Percentiles rank a stretch among this genome's conserved stretches.
These are phyloP conservation scores for Alternaria sp. DNA, from an alignment of 2,329 filamentous ascomycete genomes.

Conservation along the genomic window DNA sequence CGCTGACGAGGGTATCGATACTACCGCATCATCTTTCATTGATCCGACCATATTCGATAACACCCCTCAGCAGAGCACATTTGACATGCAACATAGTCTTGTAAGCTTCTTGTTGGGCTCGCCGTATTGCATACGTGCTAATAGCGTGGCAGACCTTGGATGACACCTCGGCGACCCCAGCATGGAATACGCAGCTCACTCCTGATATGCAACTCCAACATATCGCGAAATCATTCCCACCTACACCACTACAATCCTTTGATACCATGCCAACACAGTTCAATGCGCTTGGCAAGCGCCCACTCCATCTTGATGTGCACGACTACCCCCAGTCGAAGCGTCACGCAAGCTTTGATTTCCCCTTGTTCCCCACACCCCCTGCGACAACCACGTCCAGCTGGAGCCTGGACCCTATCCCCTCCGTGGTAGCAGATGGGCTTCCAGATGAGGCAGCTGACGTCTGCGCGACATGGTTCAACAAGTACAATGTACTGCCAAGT, in stretches of 20 bases:
- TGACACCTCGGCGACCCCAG: conserved; percentile 42
- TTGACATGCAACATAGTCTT: conserved; percentile 38
- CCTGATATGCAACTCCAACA: conserved; percentile 24
- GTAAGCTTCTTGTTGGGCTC: conserved; percentile 27
- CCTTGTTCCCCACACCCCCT: conserved; percentile 32
- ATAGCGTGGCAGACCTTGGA: conserved; percentile 35
- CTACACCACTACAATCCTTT: conserved; percentile 40
- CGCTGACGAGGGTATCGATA: conserved; percentile 48
- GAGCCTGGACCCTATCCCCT: conserved; percentile 33
- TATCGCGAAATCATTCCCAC: conserved; percentile 32
- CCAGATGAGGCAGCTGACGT: conserved; percentile 49
- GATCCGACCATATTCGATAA: conserved; percentile 31
- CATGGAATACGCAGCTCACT: conserved; percentile 38
- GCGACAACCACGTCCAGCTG: conserved; percentile 34
- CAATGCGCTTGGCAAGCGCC: conserved; percentile 39
- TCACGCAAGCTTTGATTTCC: conserved; percentile 38
- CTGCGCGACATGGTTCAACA: conserved; percentile 50
- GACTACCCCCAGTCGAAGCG: conserved; percentile 47
- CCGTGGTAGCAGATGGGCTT: conserved; percentile 35
- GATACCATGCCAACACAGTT: conserved; percentile 34
- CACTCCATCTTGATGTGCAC: conserved; percentile 39
- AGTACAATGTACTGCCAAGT: conserved; percentile 47
- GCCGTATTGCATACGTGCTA: conserved; percentile 12
- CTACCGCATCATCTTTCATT: conserved; percentile 30
- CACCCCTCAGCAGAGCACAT: conserved; percentile 32